Base-by-base conservation (phyloP, 2,329 filamentous ascomycete genomes). In the Fusarium avenaceum region DNA sequence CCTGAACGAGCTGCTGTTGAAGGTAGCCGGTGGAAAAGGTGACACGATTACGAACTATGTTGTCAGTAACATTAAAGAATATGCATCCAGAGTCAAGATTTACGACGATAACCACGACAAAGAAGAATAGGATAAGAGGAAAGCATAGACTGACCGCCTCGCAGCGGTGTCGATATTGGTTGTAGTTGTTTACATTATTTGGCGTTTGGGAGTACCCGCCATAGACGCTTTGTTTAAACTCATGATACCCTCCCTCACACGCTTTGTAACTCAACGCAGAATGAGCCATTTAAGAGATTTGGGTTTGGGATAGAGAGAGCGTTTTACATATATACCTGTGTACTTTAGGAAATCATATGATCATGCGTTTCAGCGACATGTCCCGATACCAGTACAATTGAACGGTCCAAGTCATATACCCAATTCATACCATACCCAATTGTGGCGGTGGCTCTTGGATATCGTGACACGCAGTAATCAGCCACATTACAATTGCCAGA, bases 1-100 rank as follows among this genome's bases (percentile, higher is more conserved):
- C 32, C 84, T 99, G 26, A 99, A 99, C 74, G 96, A 99, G 78
- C 82, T 98, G 49, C 91, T 99, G 47, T 80, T 99, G 61, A 86
- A 90, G 52, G 91, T 99, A 11, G 96, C 93, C 0, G 94, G 93
- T 1, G 96, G 96, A 0, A 89, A 88, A 71, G 96, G 96, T 6
- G 86, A 94, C 61, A 84, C 88, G 28, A 95, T 99, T 67, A 83
- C 90, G 48, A 89, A 96, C 64, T 89, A 87, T 46, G 88, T 97
- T 22, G 85, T 92, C 53, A 97, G 93, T 68, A 91, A 92, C 63
- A 98, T 99, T 64, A 81, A 80, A 35, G 87, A 93, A 74, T 97
- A 97, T 78, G 89, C 94, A 1, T 90, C 91, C 33, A 93, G 89
- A 73, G 92, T 97, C 26, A 89, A 92, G 80, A 89, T 98, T 45